Evolutionary conservation across 208 protist genomes (phyloP).

Genomic region (Trypanosoma melophagium): DNA sequence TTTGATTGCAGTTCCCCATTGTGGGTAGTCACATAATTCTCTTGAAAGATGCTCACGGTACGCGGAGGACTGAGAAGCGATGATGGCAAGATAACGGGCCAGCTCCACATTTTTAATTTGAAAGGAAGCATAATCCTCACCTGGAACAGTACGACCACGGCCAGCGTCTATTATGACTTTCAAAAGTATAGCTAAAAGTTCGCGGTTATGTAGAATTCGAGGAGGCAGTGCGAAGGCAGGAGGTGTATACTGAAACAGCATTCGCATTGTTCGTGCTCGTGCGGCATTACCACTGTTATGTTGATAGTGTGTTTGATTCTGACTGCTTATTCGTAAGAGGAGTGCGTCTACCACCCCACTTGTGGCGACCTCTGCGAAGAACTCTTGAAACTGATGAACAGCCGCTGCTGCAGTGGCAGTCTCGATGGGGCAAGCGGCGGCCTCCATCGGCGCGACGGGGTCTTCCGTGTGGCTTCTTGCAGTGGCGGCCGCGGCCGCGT

Average conservation of each 20-base stretch:
- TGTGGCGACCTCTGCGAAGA: background rate
- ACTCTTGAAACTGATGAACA: background rate
- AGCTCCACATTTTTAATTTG: slow-evolving; percentile 22
- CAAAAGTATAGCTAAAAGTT: slow-evolving; percentile 10
- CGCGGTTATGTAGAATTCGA: slow-evolving; percentile 7
- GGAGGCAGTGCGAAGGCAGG: slow-evolving; percentile 6
- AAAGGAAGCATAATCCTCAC: slow-evolving; percentile 20
- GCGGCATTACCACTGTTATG: background rate
- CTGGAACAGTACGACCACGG: slow-evolving; percentile 7
- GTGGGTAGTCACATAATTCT: slow-evolving; percentile 14
- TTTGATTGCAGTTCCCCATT: slow-evolving; percentile 24
- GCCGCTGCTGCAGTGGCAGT: slow-evolving; percentile 3
- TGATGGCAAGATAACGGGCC: slow-evolving; percentile 16
- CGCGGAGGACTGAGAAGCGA: slow-evolving; percentile 9
- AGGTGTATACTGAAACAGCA: slow-evolving; percentile 21
- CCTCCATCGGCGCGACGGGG: slow-evolving; percentile 9
- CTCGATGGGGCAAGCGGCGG: slow-evolving; percentile 8
- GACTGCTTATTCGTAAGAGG: slow-evolving; percentile 3
- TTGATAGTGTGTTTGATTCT: too few relatives aligned
- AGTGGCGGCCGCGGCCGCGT: background rate
- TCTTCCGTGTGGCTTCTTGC: background rate
- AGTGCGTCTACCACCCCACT: slow-evolving; percentile 5
- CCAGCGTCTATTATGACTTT: slow-evolving; percentile 28
- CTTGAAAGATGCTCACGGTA: slow-evolving; percentile 11
- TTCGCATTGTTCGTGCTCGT: slow-evolving; percentile 8